Base-by-base conservation (phyloP, 805 yeast genomes). In the Metschnikowia picachoensis region DNA sequence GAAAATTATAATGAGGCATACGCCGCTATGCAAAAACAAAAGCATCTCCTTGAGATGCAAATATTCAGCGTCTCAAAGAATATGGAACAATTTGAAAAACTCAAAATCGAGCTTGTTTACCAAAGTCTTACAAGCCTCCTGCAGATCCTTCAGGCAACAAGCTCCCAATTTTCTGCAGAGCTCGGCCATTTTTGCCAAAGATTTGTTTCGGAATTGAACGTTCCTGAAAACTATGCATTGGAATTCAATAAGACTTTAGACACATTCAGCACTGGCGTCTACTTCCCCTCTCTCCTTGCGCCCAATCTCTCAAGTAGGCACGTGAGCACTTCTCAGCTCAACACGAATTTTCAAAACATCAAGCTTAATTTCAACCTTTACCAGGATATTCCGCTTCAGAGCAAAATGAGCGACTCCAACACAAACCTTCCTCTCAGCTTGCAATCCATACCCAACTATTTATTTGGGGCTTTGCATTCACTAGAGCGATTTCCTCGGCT, bases 341-440 rank as follows among this genome's bases (percentile, higher is more conserved):
- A 61, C 44, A 67, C 63, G 35, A 62, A 60, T 37, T 67, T 62
- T 43, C 77, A 72, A 44, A 70, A 70, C 48, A 57, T 72, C 43
- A 66, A 60, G 45, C 55, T 58, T 30, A 64, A 64, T 43, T 72
- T 71, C 52, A 68, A 72, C 48, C 53, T 72, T 13, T 72, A 52
- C 52, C 68, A 67, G 47, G 77, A 72, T 47, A 59, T 72, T 20
- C 69, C 74, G 8, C 57, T 72, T 17, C 77, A 72, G 35, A 48
- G 65, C 4, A 44, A 36, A 12, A 15, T 45, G 13, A 32, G 37
- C 10, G 47, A 51, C 8, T 50, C 46, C 32, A 30, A 30, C 6
- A 14, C 37, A 3, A 43, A 41, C 3, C 47, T 39, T 4, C 42
- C 62, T 13, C 53, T 64, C 25, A 59, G 65, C 39, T 46, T 65